A percentile compares a stretch with the other conserved stretches of the same genome.
Conservation (phyloP, 73 alveolate species). For the Blepharisma japonicum region DNA sequence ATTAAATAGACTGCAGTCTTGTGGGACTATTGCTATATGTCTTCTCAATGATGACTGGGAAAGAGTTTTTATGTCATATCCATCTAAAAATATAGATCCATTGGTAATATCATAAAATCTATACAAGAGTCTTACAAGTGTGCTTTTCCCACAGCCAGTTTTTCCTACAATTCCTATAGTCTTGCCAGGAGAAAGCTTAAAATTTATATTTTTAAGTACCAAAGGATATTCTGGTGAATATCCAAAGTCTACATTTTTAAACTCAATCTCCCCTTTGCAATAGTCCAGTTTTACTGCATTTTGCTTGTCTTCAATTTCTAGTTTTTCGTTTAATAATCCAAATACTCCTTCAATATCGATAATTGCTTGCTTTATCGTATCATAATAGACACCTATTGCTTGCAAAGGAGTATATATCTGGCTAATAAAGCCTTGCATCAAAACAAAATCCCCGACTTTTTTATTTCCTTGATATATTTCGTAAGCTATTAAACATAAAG, state of each 20-base stretch:
- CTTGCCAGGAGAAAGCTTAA: conserved; percentile 67
- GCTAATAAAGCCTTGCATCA: conserved; percentile 56
- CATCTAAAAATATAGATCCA: conserved; percentile 84
- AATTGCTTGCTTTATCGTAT: conserved; percentile 51
- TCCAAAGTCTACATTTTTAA: conserved; percentile 63
- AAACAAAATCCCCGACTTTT: conserved; percentile 53
- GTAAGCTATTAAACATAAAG: conserved; percentile 36
- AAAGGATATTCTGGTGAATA: conserved; percentile 50
- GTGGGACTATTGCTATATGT: conserved; percentile 75
- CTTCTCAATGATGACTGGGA: conserved; percentile 58
- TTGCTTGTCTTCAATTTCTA: conserved; percentile 17
- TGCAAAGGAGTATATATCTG: conserved; percentile 55
- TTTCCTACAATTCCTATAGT: conserved; percentile 87
- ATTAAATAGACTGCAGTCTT: conserved; percentile 85
- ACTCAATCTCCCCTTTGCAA: conserved; percentile 66
- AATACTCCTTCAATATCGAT: conserved; percentile 61
- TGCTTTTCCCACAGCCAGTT: conserved; percentile 93
- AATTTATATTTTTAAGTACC: conserved; percentile 55
- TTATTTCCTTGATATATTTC: conserved; percentile 36
- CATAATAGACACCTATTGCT: conserved; percentile 55
- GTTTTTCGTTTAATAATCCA: conserved; percentile 36
- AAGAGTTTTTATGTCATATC: conserved; percentile 68
- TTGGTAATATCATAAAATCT: conserved; percentile 88
- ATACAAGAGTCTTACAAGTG: conserved; percentile 71
- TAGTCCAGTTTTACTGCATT: conserved; percentile 20